phyloP scores from a whole-genome alignment of 805 yeast species.

The Candida endomychidarum region DNA sequence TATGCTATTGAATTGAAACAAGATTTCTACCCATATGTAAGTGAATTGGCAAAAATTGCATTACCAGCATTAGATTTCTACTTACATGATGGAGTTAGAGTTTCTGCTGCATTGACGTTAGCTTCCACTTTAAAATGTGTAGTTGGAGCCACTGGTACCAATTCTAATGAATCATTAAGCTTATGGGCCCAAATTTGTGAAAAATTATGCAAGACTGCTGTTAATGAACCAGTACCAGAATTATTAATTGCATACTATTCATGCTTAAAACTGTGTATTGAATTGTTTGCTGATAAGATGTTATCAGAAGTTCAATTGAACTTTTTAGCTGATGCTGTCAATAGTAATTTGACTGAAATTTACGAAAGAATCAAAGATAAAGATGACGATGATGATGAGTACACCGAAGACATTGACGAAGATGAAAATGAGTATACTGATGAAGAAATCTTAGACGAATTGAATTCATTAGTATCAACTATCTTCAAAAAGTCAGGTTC shows the following conservation, averaged over 20 bases:
- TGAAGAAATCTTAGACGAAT: conserved; percentile 85
- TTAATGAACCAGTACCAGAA: conserved; percentile 81
- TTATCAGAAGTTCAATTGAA: conserved; percentile 55
- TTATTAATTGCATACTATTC: conserved; percentile 75
- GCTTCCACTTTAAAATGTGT: conserved; percentile 73
- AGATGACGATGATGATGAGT: conserved; percentile 74
- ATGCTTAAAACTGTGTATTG: conserved; percentile 65
- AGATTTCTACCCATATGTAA: conserved; percentile 79
- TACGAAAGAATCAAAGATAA: conserved; percentile 70
- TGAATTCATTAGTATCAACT: conserved; percentile 70
- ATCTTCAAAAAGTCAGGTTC: conserved; percentile 63
- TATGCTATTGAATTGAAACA: conserved; percentile 85
- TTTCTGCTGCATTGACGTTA: conserved; percentile 81
- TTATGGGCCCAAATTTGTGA: conserved; percentile 72
- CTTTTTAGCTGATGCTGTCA: conserved; percentile 58
- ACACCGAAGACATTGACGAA: conserved; percentile 80
- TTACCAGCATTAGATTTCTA: conserved; percentile 89
- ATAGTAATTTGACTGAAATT: conserved; percentile 62
- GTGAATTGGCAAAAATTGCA: conserved; percentile 77
- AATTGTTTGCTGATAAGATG: conserved; percentile 63
- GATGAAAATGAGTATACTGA: conserved; percentile 87
- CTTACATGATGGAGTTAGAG: conserved; percentile 91
- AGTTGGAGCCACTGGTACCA: conserved; percentile 53
- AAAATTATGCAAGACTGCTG: conserved; percentile 65
- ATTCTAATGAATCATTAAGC: conserved; percentile 59